Evolutionary conservation across 179 eudicot genomes (phyloP).

Genomic region (Beta corolliflora): DNA sequence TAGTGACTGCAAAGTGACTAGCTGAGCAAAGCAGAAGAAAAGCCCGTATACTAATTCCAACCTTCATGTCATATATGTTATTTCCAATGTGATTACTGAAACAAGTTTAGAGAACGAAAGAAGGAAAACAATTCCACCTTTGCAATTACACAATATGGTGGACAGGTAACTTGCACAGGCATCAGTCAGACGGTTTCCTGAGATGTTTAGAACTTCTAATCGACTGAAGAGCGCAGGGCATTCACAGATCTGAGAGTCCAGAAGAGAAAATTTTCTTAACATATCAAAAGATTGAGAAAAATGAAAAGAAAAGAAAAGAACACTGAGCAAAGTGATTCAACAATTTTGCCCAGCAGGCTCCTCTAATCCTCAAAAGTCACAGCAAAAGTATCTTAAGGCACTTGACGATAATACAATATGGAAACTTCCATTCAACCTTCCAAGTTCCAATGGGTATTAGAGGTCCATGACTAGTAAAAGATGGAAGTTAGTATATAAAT

Average conservation of each 20-base stretch:
- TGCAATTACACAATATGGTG: conserved; percentile 70
- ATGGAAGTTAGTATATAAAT: too few relatives aligned
- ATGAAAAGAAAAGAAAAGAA: not conserved
- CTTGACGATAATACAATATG: not conserved
- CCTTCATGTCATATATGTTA: not conserved
- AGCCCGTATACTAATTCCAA: not conserved
- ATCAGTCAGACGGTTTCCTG: conserved; percentile 94
- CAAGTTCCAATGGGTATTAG: too few relatives aligned
- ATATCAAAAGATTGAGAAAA: not conserved
- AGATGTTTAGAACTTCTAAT: conserved; percentile 87
- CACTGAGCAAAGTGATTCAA: not conserved
- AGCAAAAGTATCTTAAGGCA: not conserved
- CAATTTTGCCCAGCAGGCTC: not conserved
- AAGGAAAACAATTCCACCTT: conserved; percentile 49
- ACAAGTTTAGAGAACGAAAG: not conserved
- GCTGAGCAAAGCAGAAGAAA: conserved; percentile 7
- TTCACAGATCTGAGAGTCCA: conserved; percentile 71
- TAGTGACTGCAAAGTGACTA: not conserved
- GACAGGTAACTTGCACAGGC: conserved; percentile 80
- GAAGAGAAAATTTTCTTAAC: not conserved
- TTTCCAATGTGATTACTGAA: not conserved
- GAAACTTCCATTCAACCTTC: conserved; percentile 1
- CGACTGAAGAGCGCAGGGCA: conserved; percentile 80
- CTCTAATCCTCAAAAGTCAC: not conserved
- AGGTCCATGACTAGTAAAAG: not conserved